Evolutionary conservation across 148 eudicot species (phyloP).

Genomic region (Fagopyrum tataricum): DNA sequence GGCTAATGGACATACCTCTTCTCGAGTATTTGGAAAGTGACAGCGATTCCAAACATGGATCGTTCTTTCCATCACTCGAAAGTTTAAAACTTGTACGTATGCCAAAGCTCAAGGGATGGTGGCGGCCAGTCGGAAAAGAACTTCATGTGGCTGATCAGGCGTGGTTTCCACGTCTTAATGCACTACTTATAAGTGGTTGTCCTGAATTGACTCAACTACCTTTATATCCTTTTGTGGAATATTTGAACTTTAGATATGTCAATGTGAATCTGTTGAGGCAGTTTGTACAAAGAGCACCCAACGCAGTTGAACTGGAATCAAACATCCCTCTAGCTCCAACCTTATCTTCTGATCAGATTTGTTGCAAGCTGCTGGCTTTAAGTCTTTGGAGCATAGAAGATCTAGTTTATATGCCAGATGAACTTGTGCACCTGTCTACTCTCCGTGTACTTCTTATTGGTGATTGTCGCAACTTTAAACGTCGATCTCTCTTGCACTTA

Average conservation of each 20-base stretch:
- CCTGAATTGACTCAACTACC: neutral
- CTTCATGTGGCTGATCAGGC: neutral
- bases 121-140: slow-evolving; percentile 9
- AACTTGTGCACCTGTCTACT: neutral
- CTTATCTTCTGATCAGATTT: neutral
- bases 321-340: neutral
- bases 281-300: neutral
- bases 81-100: neutral
- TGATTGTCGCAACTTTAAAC: neutral
- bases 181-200: neutral
- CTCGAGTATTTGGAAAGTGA: neutral
- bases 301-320: neutral
- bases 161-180: neutral
- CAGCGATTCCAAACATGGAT: neutral
- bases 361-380: too few species aligned
- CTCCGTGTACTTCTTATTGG: neutral
- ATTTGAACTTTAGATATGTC: neutral
- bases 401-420: neutral
- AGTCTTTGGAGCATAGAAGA: too few species aligned
- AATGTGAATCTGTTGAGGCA: neutral
- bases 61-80: slow-evolving; percentile 32
- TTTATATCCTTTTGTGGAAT: neutral
- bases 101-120: slow-evolving; percentile 24
- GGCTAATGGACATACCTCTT: neutral
- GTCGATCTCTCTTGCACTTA: neutral